These are phyloP conservation scores for Cyberlindnera mrakii DNA, from an alignment of 805 yeast genomes.

Conservation along the genomic window DNA sequence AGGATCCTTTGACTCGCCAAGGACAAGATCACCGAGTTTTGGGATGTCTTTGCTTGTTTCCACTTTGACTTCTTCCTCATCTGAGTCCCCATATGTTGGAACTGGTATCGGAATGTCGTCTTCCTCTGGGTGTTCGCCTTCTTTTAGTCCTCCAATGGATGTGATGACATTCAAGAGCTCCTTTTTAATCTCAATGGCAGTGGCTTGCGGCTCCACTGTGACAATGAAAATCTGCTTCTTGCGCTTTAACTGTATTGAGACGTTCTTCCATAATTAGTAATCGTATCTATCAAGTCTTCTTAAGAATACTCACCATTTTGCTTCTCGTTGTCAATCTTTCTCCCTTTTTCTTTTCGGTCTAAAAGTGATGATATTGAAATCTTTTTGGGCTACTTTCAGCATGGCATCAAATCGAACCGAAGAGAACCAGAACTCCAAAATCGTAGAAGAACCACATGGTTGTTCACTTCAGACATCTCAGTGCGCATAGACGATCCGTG, in stretches of 20 bases:
- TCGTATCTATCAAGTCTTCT: background rate
- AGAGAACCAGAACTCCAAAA: background rate
- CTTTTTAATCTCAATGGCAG: conserved; percentile 22
- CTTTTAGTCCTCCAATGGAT: conserved; percentile 40
- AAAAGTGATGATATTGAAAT: background rate
- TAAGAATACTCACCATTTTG: background rate
- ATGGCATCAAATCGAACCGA: too few species aligned
- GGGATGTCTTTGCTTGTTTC: conserved; percentile 9
- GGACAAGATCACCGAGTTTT: conserved; percentile 5
- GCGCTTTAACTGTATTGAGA: conserved; percentile 26
- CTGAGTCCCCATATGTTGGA: conserved; percentile 28
- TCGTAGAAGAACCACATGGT: conserved; percentile 14
- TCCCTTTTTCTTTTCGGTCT: background rate
- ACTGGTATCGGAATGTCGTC: conserved; percentile 28
- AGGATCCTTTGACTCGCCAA: conserved; percentile 18
- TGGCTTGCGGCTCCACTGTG: conserved; percentile 18
- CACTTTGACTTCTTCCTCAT: conserved; percentile 25
- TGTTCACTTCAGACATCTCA: conserved; percentile 24
- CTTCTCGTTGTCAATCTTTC: background rate
- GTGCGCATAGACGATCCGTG: conserved; percentile 25
- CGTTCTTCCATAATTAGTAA: background rate
- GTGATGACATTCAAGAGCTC: conserved; percentile 34
- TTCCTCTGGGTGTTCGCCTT: conserved; percentile 18
- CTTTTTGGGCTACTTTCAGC: too few species aligned
- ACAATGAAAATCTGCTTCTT: conserved; percentile 30